phyloP scores from a whole-genome alignment of 768 basidiomycete species.

The Boletales sp. region DNA sequence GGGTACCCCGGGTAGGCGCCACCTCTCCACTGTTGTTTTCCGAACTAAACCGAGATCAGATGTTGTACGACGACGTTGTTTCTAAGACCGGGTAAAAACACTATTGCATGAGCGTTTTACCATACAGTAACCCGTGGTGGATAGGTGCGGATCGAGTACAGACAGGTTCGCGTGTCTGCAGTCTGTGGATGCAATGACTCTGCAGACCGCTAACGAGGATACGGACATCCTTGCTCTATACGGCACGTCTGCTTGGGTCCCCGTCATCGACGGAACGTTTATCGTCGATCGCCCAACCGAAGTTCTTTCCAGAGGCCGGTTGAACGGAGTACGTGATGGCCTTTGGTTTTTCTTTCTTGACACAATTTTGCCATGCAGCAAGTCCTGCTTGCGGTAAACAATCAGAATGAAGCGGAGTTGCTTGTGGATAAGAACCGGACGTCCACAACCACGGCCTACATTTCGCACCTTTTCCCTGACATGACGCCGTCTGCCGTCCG shows the following conservation, averaged over 20 bases:
- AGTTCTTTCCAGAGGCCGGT: constrained; percentile 32
- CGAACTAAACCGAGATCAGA: constrained; percentile 5
- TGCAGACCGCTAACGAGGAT: constrained; percentile 34
- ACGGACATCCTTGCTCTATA: constrained; percentile 33
- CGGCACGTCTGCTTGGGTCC: constrained; percentile 38
- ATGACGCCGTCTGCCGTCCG: constrained; percentile 26
- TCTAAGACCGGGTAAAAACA: constrained; percentile 11
- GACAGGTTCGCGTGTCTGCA: constrained; percentile 43
- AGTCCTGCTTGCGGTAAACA: constrained; percentile 23
- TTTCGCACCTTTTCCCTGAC: constrained; percentile 40
- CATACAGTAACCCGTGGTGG: neutral
- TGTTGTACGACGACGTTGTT: constrained; percentile 13
- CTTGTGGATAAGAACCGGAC: constrained; percentile 28
- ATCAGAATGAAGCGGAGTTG: constrained; percentile 29
- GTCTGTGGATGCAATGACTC: constrained; percentile 22
- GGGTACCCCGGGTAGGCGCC: constrained; percentile 23
- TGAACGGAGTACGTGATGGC: constrained; percentile 38
- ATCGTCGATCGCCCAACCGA: constrained; percentile 41
- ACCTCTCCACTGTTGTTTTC: neutral
- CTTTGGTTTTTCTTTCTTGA: neutral
- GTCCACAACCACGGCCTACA: constrained; percentile 12
- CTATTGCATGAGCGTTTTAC: neutral
- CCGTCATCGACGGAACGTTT: constrained; percentile 47
- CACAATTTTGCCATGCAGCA: constrained; percentile 16
- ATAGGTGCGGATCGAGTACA: constrained; percentile 31